These are phyloP conservation scores for Dysphania ambrosioides DNA, from an alignment of 148 eudicot genomes.

Conservation along the genomic window DNA sequence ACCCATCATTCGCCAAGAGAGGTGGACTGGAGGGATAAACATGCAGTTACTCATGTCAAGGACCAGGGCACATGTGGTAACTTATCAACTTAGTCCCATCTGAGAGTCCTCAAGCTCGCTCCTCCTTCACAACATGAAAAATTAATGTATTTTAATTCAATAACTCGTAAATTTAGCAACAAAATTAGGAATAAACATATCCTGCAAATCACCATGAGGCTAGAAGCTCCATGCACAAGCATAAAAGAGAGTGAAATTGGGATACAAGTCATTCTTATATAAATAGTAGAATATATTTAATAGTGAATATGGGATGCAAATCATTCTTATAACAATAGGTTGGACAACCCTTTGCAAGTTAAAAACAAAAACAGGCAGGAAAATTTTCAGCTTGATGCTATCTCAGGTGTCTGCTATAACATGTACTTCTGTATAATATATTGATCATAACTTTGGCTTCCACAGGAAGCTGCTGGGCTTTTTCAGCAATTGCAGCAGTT, in stretches of 20 bases:
- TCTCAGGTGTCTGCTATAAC: not conserved
- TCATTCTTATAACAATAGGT: not conserved
- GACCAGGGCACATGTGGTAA: constrained; percentile 72
- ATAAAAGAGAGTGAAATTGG: no score
- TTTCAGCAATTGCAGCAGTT: constrained; percentile 37
- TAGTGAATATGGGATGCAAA: not conserved
- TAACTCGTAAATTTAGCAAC: not conserved
- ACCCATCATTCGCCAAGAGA: constrained; percentile 30
- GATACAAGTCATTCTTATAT: not conserved
- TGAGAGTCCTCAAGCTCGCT: not conserved
- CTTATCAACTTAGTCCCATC: not conserved
- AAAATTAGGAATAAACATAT: not conserved
- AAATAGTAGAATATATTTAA: not conserved
- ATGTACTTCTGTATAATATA: not conserved
- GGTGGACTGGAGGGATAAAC: constrained; percentile 62
- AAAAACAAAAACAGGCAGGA: not conserved
- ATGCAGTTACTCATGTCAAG: constrained; percentile 69
- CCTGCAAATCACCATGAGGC: not conserved
- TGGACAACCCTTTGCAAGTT: not conserved
- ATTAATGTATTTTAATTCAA: no score
- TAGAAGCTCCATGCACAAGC: not conserved
- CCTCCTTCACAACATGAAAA: not conserved
- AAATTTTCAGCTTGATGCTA: not conserved
- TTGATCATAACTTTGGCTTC: not conserved
- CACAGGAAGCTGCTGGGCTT: constrained; percentile 47